Evolutionary conservation across 495 filamentous ascomycete species (phyloP).

Genomic region (Evansstolkia leycettana): DNA sequence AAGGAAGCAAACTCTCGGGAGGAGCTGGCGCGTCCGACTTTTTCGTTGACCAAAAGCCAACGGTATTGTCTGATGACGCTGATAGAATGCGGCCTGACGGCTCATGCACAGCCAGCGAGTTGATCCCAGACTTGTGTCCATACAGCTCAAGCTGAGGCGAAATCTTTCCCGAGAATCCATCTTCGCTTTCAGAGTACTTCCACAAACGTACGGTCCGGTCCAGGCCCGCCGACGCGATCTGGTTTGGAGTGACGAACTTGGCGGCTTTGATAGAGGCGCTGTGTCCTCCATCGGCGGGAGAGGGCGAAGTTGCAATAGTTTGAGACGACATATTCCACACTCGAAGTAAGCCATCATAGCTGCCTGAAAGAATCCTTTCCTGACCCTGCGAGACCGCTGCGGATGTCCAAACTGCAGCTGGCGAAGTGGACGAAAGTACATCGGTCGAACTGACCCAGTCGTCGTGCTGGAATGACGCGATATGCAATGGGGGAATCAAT

Average conservation of each 20-base stretch:
- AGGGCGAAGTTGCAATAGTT: conserved; percentile 55
- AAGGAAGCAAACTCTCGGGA: conserved; percentile 51
- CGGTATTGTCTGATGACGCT: conserved; percentile 62
- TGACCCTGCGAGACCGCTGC: conserved; percentile 31
- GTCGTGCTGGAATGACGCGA: conserved; percentile 85
- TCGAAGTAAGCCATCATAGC: conserved; percentile 76
- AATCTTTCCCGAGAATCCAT: conserved; percentile 47
- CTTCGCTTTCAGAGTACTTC: conserved; percentile 62
- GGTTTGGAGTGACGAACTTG: conserved; percentile 63
- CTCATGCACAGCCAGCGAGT: conserved; percentile 66
- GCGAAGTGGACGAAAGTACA: conserved; percentile 55
- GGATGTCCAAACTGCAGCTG: conserved; percentile 45
- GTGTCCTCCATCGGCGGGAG: conserved; percentile 55
- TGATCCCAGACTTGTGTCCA: conserved; percentile 65
- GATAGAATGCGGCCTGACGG: conserved; percentile 68
- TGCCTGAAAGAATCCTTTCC: conserved; percentile 71
- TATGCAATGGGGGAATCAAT: conserved; percentile 72
- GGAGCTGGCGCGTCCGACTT: conserved; percentile 62
- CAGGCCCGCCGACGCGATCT: conserved; percentile 67
- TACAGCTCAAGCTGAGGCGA: conserved; percentile 73
- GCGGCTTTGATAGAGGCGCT: conserved; percentile 63
- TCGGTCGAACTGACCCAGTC: conserved; percentile 96
- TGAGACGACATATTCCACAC: conserved; percentile 84
- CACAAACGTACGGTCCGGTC: conserved; percentile 79
- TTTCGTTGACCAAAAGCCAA: conserved; percentile 75